Conservation (phyloP, 495 filamentous ascomycete species). For the Hypoxylon perforatum region DNA sequence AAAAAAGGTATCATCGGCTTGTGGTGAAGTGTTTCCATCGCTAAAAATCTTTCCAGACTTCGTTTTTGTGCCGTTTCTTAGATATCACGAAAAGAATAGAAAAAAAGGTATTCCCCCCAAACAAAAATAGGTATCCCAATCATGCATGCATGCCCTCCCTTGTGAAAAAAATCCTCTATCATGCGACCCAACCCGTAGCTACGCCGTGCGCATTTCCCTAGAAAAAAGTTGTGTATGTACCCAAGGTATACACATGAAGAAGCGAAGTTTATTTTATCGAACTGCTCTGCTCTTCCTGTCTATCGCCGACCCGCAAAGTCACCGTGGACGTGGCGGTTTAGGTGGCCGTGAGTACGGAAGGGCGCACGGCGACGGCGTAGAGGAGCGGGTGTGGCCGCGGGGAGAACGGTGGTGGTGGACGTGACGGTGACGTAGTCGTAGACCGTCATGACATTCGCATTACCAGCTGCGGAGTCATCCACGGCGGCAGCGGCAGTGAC, state of each 20-base stretch:
- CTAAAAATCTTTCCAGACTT: too few species aligned
- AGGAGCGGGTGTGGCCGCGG: conserved; percentile 25
- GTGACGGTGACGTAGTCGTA: conserved; percentile 65
- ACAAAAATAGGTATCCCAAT: not conserved
- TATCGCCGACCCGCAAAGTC: conserved; percentile 39
- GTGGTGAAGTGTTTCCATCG: too few species aligned
- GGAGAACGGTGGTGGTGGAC: conserved; percentile 37
- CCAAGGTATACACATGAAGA: conserved; percentile 31
- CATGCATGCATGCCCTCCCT: not conserved
- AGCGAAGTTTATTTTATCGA: conserved; percentile 8
- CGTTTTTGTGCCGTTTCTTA: not conserved
- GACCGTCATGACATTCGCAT: conserved; percentile 62
- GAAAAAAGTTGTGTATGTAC: conserved; percentile 14
- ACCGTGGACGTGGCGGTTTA: conserved; percentile 35
- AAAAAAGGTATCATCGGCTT: too few species aligned
- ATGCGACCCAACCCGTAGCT: conserved; percentile 21
- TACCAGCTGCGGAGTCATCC: conserved; percentile 47
- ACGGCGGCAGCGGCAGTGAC: conserved; percentile 39
- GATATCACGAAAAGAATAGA: not conserved
- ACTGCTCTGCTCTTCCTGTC: not conserved
- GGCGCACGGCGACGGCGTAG: conserved; percentile 33
- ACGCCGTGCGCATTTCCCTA: conserved; percentile 26
- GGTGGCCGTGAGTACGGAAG: conserved; percentile 37
- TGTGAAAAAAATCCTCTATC: conserved; percentile 10
- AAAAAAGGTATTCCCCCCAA: too few species aligned